Conservation (phyloP, 495 filamentous ascomycete genomes). For the Cudoniella acicularis region DNA sequence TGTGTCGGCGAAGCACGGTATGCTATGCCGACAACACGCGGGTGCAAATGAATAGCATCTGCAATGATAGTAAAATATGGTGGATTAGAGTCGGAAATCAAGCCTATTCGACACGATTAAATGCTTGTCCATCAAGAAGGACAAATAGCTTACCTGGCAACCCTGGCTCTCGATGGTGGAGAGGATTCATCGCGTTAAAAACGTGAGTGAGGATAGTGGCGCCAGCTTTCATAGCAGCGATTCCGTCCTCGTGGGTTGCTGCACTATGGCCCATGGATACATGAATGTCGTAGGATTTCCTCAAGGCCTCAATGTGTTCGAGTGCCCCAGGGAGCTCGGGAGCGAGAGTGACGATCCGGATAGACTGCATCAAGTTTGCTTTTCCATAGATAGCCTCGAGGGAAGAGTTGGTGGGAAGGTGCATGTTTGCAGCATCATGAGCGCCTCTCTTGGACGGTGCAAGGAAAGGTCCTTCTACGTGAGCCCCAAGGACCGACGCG, state of each 20-base stretch:
- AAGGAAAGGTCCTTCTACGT: conserved; percentile 66
- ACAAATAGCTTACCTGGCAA: conserved; percentile 59
- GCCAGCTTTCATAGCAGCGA: conserved; percentile 48
- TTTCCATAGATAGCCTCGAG: conserved; percentile 54
- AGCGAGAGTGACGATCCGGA: conserved; percentile 20
- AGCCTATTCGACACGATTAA: no score
- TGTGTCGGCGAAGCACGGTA: conserved; percentile 53
- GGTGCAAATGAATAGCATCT: conserved; percentile 62
- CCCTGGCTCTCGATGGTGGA: conserved; percentile 64
- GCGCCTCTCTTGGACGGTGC: conserved; percentile 51
- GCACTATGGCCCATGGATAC: conserved; percentile 62
- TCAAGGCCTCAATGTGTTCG: conserved; percentile 43
- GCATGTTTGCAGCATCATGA: conserved; percentile 55
- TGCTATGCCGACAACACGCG: conserved; percentile 54
- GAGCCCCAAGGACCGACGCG: conserved; percentile 61
- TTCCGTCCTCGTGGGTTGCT: conserved; percentile 56
- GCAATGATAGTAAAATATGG: conserved; percentile 61
- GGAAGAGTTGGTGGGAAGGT: conserved; percentile 37
- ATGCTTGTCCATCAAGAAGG: no score
- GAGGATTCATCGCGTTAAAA: conserved; percentile 67
- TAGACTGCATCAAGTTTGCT: conserved; percentile 37
- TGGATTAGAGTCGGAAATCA: conserved; percentile 28
- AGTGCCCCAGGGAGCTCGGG: conserved; percentile 42
- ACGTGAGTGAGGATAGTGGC: conserved; percentile 64
- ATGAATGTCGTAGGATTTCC: conserved; percentile 40